Percentiles rank a stretch among this genome's conserved stretches.
Conservation (phyloP, 2,329 filamentous ascomycete species). For the Raffaelea ambrosiae region DNA sequence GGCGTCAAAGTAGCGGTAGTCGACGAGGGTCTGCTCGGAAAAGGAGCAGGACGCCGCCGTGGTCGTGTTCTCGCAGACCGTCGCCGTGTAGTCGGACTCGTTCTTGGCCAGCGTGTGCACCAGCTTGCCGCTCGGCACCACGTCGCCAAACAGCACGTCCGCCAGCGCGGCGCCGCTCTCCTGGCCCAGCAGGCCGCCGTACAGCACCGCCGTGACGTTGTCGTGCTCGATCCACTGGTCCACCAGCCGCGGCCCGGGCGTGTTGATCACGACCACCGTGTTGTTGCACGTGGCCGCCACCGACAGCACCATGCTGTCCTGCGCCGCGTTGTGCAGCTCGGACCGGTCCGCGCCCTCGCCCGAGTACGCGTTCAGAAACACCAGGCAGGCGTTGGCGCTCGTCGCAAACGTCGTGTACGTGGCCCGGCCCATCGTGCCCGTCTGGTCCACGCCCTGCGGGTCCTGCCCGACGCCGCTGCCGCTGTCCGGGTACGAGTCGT, state of each 20-base stretch:
- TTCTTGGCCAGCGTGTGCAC: constrained; percentile 48
- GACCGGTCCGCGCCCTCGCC: neutral
- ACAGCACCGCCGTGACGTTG: constrained; percentile 55
- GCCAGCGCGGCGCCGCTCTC: constrained; percentile 47
- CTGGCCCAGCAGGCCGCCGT: constrained; percentile 55
- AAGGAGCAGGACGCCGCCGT: constrained; percentile 41
- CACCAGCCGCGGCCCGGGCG: constrained; percentile 49
- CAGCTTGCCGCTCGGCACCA: constrained; percentile 46
- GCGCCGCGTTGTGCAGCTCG: constrained; percentile 16
- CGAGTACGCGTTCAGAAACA: neutral
- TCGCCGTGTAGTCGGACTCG: constrained; percentile 41
- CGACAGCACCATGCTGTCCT: constrained; percentile 46
- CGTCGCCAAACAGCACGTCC: constrained; percentile 46
- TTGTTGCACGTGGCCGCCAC: constrained; percentile 51
- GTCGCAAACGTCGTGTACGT: neutral
- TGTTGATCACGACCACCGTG: constrained; percentile 56
- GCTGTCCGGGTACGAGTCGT: neutral
- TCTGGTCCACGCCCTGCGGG: too few relatives aligned
- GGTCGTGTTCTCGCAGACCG: constrained; percentile 36
- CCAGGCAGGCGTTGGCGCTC: neutral
- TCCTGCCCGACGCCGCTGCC: neutral
- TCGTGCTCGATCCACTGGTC: constrained; percentile 52
- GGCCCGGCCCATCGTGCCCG: too few relatives aligned
- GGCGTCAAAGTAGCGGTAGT: constrained; percentile 46
- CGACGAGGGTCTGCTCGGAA: constrained; percentile 37